phyloP scores from a whole-genome alignment of 208 protist species.

The Leishmania mexicana region DNA sequence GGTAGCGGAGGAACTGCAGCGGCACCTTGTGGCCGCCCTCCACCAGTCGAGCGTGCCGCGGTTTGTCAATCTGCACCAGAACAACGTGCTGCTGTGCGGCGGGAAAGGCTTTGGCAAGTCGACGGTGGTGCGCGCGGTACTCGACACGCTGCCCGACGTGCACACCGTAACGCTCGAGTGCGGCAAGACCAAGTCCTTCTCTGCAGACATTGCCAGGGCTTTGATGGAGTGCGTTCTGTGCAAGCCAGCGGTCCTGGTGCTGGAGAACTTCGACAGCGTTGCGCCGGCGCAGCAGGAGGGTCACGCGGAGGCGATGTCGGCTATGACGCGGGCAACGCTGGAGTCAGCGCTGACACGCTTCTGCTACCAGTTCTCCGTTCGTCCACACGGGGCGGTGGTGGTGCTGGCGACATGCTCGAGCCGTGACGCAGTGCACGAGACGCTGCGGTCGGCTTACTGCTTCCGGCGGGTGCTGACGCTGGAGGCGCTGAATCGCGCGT shows the following conservation, averaged over 20 bases:
- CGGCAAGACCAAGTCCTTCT: constrained; percentile 44
- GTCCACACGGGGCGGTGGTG: constrained; percentile 40
- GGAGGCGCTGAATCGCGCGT: constrained; percentile 55
- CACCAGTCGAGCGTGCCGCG: constrained; percentile 21
- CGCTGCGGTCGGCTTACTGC: constrained; percentile 63
- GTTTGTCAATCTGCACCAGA: constrained; percentile 27
- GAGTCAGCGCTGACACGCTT: constrained; percentile 58
- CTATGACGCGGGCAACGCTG: constrained; percentile 60
- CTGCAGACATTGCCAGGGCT: constrained; percentile 42
- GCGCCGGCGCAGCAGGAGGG: constrained; percentile 78
- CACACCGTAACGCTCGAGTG: constrained; percentile 74
- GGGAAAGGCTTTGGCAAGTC: constrained; percentile 87
- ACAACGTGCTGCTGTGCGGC: constrained; percentile 84
- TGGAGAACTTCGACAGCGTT: constrained; percentile 88
- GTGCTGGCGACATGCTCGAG: constrained; percentile 71
- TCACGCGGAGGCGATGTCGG: constrained; percentile 59
- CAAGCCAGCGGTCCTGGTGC: constrained; percentile 80
- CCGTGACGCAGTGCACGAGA: constrained; percentile 71
- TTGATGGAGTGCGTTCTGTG: constrained; percentile 74
- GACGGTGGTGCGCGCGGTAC: constrained; percentile 54
- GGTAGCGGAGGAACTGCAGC: constrained; percentile 45
- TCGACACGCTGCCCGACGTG: constrained; percentile 43
- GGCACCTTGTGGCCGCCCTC: constrained; percentile 46
- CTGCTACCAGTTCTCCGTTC: constrained; percentile 36
- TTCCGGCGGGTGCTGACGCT: constrained; percentile 69